phyloP scores from a whole-genome alignment of 179 eudicot genomes.

The Silene coronaria region DNA sequence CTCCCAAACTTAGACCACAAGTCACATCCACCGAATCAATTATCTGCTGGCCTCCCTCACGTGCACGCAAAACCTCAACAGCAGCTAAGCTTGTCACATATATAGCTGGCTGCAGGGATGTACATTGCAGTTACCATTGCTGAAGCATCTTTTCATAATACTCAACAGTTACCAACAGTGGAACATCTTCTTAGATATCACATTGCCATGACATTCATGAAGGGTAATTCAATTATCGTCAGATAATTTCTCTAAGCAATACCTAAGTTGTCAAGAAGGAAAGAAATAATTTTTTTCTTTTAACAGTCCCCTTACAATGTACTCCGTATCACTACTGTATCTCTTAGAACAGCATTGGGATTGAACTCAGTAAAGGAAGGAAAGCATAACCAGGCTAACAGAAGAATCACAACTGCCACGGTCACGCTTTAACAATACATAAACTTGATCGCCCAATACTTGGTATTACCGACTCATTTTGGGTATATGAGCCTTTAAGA shows the following conservation, averaged over 20 bases:
- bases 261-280: neutral
- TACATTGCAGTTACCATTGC: neutral
- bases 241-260: neutral
- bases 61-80: slow-evolving; percentile 85
- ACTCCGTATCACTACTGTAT: neutral
- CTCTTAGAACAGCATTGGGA: neutral
- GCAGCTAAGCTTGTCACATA: slow-evolving; percentile 95
- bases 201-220: neutral
- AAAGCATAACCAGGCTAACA: neutral
- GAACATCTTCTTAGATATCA: neutral
- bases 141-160: neutral
- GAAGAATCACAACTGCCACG: neutral
- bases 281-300: neutral
- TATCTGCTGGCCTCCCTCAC: slow-evolving; percentile 84
- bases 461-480: neutral
- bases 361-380: neutral
- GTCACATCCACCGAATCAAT: slow-evolving; percentile 90
- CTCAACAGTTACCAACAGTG: neutral
- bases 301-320: neutral
- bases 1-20: slow-evolving; percentile 92
- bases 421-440: neutral
- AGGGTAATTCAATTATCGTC: neutral
- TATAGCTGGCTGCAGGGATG: slow-evolving; percentile 69
- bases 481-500: neutral
- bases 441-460: neutral